Base-by-base conservation (phyloP, 257 asterid genomes). In the Nicotiana otophora region DNA sequence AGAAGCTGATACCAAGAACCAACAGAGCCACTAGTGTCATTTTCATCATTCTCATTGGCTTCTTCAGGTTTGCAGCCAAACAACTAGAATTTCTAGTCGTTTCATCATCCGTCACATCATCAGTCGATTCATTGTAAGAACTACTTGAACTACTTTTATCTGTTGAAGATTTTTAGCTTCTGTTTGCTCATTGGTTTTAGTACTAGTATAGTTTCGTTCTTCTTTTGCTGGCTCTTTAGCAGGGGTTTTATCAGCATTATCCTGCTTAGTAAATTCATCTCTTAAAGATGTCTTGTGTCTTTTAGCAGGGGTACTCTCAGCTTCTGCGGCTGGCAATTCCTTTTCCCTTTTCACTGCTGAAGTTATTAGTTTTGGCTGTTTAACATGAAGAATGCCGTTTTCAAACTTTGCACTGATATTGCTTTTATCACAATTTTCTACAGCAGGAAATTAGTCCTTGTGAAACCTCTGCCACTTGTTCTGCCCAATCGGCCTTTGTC, bases 1-100 rank as follows among this genome's bases (percentile, higher is more conserved):
- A 88, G 63, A 88, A 34, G 19, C 91, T 94, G 55, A 92, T 63
- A 30, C 81, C 87, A 77, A 90, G 72, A 33, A 86, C 94, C 70
- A 88, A 34, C 10, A 92, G 60, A 83, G 81, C 60, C 15, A 77
- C 81, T 82, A 91, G 53, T 81, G 75, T 84, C 62, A 76, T 87
- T 16, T 68, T 67, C 82, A 87, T 60, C 81, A 69, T 83, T 81
- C 87, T 85, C 84, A 89, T 86, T 57, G 88, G 84, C 87, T 60
- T 86, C 91, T 80, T 91, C 46, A 39, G 46, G 46, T 39, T 39
- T 39, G 46, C 10, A 39, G 46, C 46, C 46, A 39, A 39, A 39
- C 90, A 88, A 16, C 62, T 88, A n/a, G 85, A 83, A n/a, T 10
- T 65, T 15, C 4, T 31, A 5, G 36, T 36, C 2, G 31, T 65